These are phyloP conservation scores for Lophium mytilinum DNA, from an alignment of 495 filamentous ascomycete genomes.

Conservation along the genomic window DNA sequence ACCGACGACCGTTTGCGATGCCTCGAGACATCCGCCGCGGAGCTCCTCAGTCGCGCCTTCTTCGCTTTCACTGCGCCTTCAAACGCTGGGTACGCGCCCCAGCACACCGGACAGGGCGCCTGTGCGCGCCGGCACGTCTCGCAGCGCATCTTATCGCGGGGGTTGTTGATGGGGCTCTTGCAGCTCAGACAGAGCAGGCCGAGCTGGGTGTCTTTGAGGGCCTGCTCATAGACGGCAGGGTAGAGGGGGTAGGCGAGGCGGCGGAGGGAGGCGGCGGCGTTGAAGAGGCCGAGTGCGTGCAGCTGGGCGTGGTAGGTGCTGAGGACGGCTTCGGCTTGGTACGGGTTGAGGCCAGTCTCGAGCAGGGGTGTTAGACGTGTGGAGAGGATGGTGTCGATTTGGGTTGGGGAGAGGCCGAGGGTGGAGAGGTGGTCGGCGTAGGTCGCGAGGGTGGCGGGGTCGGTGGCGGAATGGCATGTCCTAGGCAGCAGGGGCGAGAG, in stretches of 20 bases:
- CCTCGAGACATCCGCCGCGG: slow-evolving; percentile 4
- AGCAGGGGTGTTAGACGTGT: slow-evolving; percentile 20
- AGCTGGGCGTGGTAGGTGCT: slow-evolving; percentile 36
- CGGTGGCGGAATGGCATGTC: slow-evolving; percentile 10
- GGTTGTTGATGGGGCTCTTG: slow-evolving; percentile 29
- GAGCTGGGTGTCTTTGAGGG: slow-evolving; percentile 27
- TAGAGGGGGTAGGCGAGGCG: slow-evolving; percentile 31
- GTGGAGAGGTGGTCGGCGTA: slow-evolving; percentile 21
- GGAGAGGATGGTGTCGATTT: slow-evolving; percentile 18
- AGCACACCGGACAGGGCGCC: slow-evolving; percentile 32
- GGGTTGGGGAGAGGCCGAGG: slow-evolving; percentile 17
- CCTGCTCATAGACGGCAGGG: slow-evolving; percentile 33
- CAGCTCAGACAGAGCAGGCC: slow-evolving; percentile 29
- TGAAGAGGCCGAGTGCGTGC: slow-evolving; percentile 22
- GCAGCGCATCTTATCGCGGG: slow-evolving; percentile 25
- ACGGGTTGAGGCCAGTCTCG: slow-evolving; percentile 27
- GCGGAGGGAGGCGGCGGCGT: slow-evolving; percentile 29
- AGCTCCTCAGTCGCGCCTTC: slow-evolving; percentile 8
- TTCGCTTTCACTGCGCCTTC: slow-evolving; percentile 17
- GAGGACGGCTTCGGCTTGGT: slow-evolving; percentile 34
- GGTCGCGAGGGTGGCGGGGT: slow-evolving; percentile 9
- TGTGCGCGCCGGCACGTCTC: slow-evolving; percentile 26
- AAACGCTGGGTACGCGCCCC: slow-evolving; percentile 27
- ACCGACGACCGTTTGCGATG: slow-evolving; percentile 12
- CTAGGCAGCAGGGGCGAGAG: slow-evolving; percentile 30